Evolutionary conservation across 1,139 yeast genomes (phyloP), one percentile per base, ranked within the genome.

Genomic region (Taiozyma onychis): DNA sequence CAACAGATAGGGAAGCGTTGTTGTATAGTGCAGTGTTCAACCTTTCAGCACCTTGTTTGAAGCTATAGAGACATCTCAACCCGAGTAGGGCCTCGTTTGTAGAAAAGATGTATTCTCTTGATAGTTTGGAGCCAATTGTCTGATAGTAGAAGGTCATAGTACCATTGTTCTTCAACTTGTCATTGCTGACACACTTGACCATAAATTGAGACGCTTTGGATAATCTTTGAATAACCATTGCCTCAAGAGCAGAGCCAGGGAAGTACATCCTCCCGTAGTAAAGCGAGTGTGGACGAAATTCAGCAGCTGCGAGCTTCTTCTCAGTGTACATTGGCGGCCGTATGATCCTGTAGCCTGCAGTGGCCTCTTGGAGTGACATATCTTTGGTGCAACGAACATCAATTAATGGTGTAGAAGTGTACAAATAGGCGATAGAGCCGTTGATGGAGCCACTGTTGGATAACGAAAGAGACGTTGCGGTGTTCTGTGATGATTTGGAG

Each of bases 51-150:
- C 70, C 64, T 44, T 68, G 67, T 37, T 84, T 80, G 51, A 89
- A 73, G 59, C 87, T 88, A 66, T 88, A 89, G 47, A 91, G 72
- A 46, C 86, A 82, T 51, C 98, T 71, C 55, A 88, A 78, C 0
- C 99, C 99, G 28, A 89, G 60, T n/a, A 95, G 72, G 0, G 91
- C 81, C 61, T 93, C 98, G 59, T 88, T 88, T 8, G 97, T 85
- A n/a, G 96, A 87, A 66, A 83, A 89, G 8, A 91, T 78, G 55
- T 83, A 75, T 64, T 95, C 99, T 51, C 87, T 80, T 62, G 88
- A 80, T 57, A 79, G 79, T 50, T 75, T 76, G 1, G 85, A 83
- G 1, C 80, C 74, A 61, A 86, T 85, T 46, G 80, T 76, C 63
- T 90, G 97, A 57, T 83, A 74, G 55, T 85, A 85, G 26, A 86